These are phyloP conservation scores for Cytospora piceae DNA, from an alignment of 2,329 filamentous ascomycete species.

Conservation along the genomic window DNA sequence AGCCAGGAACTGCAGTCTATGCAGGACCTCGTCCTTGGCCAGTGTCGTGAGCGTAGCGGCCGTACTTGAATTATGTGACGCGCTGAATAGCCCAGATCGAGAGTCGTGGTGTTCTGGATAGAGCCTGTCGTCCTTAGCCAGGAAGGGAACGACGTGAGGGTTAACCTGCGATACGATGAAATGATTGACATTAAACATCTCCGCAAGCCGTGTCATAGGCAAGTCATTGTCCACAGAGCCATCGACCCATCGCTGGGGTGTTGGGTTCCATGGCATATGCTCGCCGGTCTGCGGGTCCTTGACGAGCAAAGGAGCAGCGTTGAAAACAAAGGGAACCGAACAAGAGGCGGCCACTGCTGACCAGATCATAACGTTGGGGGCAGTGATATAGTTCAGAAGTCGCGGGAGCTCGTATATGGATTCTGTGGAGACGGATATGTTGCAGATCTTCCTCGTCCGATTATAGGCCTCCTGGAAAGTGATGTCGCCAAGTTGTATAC, in stretches of 20 bases:
- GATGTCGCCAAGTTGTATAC: slow-evolving; percentile 77
- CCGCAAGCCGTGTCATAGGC: slow-evolving; percentile 84
- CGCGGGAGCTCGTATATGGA: slow-evolving; percentile 85
- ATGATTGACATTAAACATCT: slow-evolving; percentile 98
- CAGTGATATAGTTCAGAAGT: slow-evolving; percentile 89
- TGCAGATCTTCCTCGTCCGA: slow-evolving; percentile 86
- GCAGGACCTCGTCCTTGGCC: slow-evolving; percentile 78
- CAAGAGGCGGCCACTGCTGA: slow-evolving; percentile 96
- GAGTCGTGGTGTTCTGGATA: slow-evolving; percentile 41
- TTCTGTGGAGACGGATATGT: slow-evolving; percentile 89
- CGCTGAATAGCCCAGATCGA: slow-evolving; percentile 47
- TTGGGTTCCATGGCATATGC: slow-evolving; percentile 82
- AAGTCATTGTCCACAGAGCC: slow-evolving; percentile 94
- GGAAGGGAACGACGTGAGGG: slow-evolving; percentile 87
- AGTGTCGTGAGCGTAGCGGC: slow-evolving; percentile 64
- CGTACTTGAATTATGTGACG: slow-evolving; percentile 20
- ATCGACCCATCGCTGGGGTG: slow-evolving; percentile 86
- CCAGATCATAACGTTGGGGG: slow-evolving; percentile 94
- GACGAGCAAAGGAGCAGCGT: slow-evolving; percentile 75
- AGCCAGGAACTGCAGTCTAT: slow-evolving; percentile 78
- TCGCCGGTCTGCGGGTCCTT: slow-evolving; percentile 83
- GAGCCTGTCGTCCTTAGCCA: slow-evolving; percentile 72
- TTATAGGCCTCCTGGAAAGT: slow-evolving; percentile 97
- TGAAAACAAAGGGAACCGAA: slow-evolving; percentile 86
- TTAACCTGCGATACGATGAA: slow-evolving; percentile 98